These are phyloP conservation scores for Candida chilensis DNA, from an alignment of 805 yeast species.

Conservation along the genomic window DNA sequence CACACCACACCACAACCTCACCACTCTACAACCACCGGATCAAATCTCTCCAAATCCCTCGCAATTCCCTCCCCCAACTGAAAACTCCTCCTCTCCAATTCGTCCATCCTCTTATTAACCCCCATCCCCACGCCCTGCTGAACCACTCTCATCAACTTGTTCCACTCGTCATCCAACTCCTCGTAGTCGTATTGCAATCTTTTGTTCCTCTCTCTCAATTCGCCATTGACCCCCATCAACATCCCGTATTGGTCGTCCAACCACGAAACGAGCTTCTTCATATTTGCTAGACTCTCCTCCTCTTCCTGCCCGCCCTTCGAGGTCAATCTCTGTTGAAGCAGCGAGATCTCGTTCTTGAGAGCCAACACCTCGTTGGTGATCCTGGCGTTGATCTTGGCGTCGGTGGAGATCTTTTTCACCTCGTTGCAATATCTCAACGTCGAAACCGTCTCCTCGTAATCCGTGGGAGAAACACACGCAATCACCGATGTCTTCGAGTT, in stretches of 20 bases:
- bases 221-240: too few relatives aligned
- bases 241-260: slow-evolving; percentile 1
- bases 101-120: not conserved
- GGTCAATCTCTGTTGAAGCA: not conserved
- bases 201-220: not conserved
- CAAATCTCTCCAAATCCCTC: not conserved
- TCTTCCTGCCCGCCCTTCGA: not conserved
- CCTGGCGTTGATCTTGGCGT: slow-evolving; percentile 39
- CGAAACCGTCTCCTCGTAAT: slow-evolving; percentile 68
- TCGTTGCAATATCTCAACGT: slow-evolving; percentile 73
- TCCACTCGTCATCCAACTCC: not conserved
- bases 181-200: not conserved
- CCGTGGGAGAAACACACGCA: slow-evolving; percentile 79
- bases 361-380: slow-evolving; percentile 8
- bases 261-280: not conserved
- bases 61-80: not conserved
- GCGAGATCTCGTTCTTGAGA: not conserved
- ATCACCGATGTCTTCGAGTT: slow-evolving; percentile 82
- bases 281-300: not conserved
- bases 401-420: slow-evolving; percentile 60
- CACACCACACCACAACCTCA: too few relatives aligned
- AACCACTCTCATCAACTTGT: not conserved
- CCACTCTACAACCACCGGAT: too few relatives aligned
- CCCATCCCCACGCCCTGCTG: not conserved
- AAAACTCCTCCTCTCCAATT: not conserved